A percentile compares a stretch with the other conserved stretches of the same genome.
These are phyloP conservation scores for Corylus heterophylla DNA, from an alignment of 306 rosid species.

Conservation along the genomic window DNA sequence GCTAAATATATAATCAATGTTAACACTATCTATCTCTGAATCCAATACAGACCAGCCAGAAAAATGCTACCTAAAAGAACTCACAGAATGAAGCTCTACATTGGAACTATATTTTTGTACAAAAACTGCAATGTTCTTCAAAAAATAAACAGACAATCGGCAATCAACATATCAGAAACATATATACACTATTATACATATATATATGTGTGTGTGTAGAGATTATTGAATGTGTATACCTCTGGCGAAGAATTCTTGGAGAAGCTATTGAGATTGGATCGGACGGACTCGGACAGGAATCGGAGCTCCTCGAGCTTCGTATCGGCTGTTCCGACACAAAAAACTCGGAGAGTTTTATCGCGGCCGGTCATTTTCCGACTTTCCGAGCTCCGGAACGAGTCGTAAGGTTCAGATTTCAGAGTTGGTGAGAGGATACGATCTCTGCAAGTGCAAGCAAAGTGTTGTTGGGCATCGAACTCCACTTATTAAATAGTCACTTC, in stretches of 20 bases:
- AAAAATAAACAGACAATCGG: background rate
- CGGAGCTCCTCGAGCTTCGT: conserved; percentile 81
- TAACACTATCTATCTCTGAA: background rate
- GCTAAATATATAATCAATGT: background rate
- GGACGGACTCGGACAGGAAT: conserved; percentile 64
- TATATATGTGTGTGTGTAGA: background rate
- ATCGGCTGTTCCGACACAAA: conserved; percentile 81
- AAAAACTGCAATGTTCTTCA: background rate
- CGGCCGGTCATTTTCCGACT: conserved; percentile 27
- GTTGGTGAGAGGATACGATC: background rate
- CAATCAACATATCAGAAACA: background rate
- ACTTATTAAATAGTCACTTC: too few species aligned
- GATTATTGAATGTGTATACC: conserved; percentile 30
- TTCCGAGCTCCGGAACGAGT: background rate
- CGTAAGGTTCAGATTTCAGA: background rate
- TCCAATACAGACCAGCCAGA: background rate
- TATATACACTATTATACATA: background rate
- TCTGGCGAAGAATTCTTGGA: conserved; percentile 39
- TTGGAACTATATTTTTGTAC: background rate
- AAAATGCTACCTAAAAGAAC: background rate
- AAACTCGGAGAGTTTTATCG: conserved; percentile 42
- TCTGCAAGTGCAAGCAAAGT: background rate
- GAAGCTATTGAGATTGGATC: conserved; percentile 59
- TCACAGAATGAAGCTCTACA: background rate
- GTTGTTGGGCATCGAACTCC: too few species aligned